phyloP scores from a whole-genome alignment of 768 basidiomycete species.

The Suillus brevipes region DNA sequence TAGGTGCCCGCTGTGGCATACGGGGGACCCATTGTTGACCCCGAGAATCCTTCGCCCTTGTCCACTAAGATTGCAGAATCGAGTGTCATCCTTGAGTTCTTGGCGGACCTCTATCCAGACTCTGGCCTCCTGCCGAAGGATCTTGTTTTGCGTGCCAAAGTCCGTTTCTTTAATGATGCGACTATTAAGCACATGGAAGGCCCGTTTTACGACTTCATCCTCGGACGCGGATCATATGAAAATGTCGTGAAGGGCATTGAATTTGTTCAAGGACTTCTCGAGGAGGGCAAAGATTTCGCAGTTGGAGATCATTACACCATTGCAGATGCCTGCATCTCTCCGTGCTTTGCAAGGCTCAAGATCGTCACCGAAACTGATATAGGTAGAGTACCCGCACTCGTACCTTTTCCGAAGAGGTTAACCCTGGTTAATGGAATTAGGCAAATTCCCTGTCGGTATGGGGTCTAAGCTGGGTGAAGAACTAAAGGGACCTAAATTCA shows the following conservation, averaged over 20 bases:
- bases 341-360: constrained; percentile 52
- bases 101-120: constrained; percentile 54
- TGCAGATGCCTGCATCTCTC: constrained; percentile 59
- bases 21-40: constrained; percentile 53
- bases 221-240: constrained; percentile 38
- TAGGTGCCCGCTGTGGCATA: constrained; percentile 59
- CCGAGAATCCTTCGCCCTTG: constrained; percentile 52
- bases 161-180: constrained; percentile 59
- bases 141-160: constrained; percentile 53
- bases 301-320: constrained; percentile 49
- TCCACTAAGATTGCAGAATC: constrained; percentile 62
- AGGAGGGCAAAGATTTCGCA: constrained; percentile 40
- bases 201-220: constrained; percentile 21
- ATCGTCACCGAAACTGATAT: constrained; percentile 44
- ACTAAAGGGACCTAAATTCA: constrained; percentile 45
- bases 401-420: not conserved
- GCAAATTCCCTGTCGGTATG: constrained; percentile 46
- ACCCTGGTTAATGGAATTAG: constrained; percentile 36
- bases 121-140: constrained; percentile 49
- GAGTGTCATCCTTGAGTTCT: constrained; percentile 59
- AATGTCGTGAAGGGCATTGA: constrained; percentile 44
- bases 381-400: not conserved
- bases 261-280: constrained; percentile 47
- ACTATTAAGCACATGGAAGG: constrained; percentile 36
- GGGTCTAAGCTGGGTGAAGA: constrained; percentile 44